Base-by-base conservation (phyloP, 306 rosid genomes). In the Mimosa pudica region DNA sequence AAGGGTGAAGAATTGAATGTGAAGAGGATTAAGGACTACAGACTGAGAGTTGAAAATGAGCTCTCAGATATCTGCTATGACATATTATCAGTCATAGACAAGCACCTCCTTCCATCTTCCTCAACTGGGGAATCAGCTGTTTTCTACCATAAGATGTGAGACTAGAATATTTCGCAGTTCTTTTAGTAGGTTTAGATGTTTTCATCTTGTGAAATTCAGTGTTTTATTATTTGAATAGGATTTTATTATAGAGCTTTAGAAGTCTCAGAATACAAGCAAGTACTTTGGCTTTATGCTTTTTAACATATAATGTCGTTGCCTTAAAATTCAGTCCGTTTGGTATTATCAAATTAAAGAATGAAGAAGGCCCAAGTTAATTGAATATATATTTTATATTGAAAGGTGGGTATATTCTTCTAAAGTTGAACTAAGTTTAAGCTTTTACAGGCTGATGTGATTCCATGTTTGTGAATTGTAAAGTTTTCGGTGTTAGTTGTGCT, bases 1-100 rank as follows among this genome's bases (percentile, higher is more conserved):
- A 66, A 66, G 49, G 49, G 71, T 66, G 10, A 66, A 16, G 49
- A 66, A 16, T 16, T 36, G 71, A 66, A 8, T 66, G 14, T 66
- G 71, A 66, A 66, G 48, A 66, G 71, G 71, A 66, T 66, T 7
- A 66, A 66, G 20, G 71, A 66, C 46, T 66, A 66, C 71, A 66
- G 71, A 18, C 48, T 36, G 48, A 66, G 48, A 9, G 49, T 66
- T 66, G 49, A 66, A 38, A 48, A 66, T 66, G 49, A 66, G 48
- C 48, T 66, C 32, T 66, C 71, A 38, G 41, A 66, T 66, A 66
- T 38, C 71, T 38, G 49, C 71, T 41, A 41, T 66, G 71, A 66
- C 71, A 66, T 41, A 38, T 41, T 66, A 17, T 66, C 32, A 16
- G 24, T 66, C 49, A 66, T 41, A 66, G 49, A 66, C 49, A 41